Evolutionary conservation across 306 rosid genomes (phyloP).

Genomic region (Mucuna pruriens): DNA sequence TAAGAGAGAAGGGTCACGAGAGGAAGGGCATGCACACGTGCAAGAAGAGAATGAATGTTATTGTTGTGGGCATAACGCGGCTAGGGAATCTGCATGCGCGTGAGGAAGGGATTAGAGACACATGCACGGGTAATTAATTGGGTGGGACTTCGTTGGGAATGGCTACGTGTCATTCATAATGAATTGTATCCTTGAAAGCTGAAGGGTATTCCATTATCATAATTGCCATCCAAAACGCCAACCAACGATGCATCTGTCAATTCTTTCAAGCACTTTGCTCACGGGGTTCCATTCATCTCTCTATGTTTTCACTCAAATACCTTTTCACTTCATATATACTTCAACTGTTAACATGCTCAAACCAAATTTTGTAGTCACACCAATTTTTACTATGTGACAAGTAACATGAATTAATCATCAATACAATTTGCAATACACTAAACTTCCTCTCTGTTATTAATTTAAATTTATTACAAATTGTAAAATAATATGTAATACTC

Average conservation of each 20-base stretch:
- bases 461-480: not conserved
- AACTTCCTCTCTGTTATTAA: no score
- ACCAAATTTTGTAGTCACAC: no score
- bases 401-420: no score
- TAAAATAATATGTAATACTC: no score
- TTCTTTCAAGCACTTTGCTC: slow-evolving; percentile 62
- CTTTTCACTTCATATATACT: not conserved
- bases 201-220: not conserved
- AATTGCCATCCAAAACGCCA: slow-evolving; percentile 50
- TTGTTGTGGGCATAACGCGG: slow-evolving; percentile 30
- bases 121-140: not conserved
- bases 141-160: no score
- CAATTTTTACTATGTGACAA: no score
- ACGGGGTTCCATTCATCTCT: slow-evolving; percentile 49
- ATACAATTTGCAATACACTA: no score
- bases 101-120: slow-evolving; percentile 41
- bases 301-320: not conserved
- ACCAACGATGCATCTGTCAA: slow-evolving; percentile 76
- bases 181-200: no score
- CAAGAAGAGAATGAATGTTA: slow-evolving; percentile 6
- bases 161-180: no score
- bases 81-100: slow-evolving; percentile 73
- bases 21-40: not conserved
- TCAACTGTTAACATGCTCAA: not conserved
- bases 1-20: not conserved